phyloP scores from a whole-genome alignment of 306 rosid species.

The Sicyos edulis region DNA sequence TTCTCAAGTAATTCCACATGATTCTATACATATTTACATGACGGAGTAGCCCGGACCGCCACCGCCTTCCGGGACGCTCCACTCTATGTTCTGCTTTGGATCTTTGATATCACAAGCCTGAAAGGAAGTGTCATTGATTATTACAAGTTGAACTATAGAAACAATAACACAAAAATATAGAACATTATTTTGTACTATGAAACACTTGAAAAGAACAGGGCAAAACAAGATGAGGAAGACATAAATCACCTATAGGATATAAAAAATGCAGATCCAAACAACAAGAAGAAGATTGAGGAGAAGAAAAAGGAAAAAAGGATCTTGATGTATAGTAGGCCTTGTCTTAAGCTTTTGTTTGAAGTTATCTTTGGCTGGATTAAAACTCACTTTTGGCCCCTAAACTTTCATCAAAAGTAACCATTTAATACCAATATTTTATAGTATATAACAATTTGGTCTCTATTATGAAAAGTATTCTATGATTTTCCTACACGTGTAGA shows the following conservation, averaged over 20 bases:
- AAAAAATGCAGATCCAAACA: not conserved
- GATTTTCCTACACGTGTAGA: too few species aligned
- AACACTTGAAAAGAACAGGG: not conserved
- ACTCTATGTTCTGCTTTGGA: conserved; percentile 76
- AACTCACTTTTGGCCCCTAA: too few species aligned
- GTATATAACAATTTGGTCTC: too few species aligned
- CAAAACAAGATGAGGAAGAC: not conserved
- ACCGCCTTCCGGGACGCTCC: conserved; percentile 94
- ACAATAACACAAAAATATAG: not conserved
- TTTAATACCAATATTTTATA: too few species aligned
- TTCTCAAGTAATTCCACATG: not conserved
- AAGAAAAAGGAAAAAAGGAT: not conserved
- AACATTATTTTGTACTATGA: not conserved
- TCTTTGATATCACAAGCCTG: conserved; percentile 96
- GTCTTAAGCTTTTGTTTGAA: not conserved
- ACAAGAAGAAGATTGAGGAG: not conserved
- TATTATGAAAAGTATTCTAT: too few species aligned
- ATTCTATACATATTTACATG: conserved; percentile 33
- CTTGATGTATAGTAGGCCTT: not conserved
- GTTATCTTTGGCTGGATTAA: not conserved
- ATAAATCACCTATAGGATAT: not conserved
- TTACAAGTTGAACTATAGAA: not conserved
- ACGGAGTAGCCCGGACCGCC: conserved; percentile 84
- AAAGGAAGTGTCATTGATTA: conserved; percentile 9
- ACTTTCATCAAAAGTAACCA: too few species aligned